These are phyloP conservation scores for Mychonastes homosphaera DNA, from an alignment of 139 green algal genomes.

Conservation along the genomic window DNA sequence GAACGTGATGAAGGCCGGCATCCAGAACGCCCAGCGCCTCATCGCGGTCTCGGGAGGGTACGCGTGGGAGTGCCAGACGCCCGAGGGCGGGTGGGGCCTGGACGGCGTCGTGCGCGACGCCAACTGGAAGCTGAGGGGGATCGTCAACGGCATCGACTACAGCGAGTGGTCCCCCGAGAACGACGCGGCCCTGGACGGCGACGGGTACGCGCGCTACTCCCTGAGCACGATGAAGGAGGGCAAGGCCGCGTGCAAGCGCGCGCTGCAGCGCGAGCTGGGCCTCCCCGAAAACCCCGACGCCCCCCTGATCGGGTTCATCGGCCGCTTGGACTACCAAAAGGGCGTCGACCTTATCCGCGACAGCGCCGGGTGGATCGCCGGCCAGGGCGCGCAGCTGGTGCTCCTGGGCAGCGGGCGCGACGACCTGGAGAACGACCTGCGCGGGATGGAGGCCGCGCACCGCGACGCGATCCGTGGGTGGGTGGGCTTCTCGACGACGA, in stretches of 20 bases:
- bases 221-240: conserved; percentile 44
- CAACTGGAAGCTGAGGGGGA: conserved; percentile 82
- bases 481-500: conserved; percentile 85
- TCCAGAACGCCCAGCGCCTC: conserved; percentile 70
- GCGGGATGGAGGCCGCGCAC: conserved; percentile 46
- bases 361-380: conserved; percentile 78
- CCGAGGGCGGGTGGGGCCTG: conserved; percentile 92
- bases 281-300: conserved; percentile 74
- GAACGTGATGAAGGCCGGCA: conserved; percentile 94
- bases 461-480: conserved; percentile 57
- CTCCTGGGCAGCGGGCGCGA: conserved; percentile 80
- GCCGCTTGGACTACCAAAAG: conserved; percentile 80
- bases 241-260: conserved; percentile 80
- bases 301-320: conserved; percentile 61
- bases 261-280: conserved; percentile 80
- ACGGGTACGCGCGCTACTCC: conserved; percentile 73
- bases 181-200: conserved; percentile 39
- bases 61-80: conserved; percentile 93
- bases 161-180: conserved; percentile 61
- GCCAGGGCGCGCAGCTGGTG: conserved; percentile 75
- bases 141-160: conserved; percentile 96
- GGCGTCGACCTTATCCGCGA: conserved; percentile 94
- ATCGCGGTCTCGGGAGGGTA: conserved; percentile 77
- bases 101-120: conserved; percentile 68
- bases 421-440: conserved; percentile 77